These are phyloP conservation scores for Lolium multiflorum DNA, from an alignment of 176 grass and related monocot species.

Conservation along the genomic window DNA sequence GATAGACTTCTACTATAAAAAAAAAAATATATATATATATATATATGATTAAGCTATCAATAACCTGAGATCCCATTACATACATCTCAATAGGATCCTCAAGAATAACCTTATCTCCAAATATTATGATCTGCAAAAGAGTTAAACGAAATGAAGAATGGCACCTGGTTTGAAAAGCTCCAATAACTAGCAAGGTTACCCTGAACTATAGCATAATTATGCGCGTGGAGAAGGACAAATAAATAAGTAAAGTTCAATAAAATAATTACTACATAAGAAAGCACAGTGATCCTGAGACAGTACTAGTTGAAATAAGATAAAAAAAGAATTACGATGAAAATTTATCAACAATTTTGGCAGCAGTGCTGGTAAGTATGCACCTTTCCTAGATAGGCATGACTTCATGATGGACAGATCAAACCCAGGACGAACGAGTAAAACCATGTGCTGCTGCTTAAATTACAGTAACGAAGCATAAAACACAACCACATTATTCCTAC, in stretches of 20 bases:
- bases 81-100: conserved; percentile 95
- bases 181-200: conserved; percentile 22
- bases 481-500: conserved; percentile 10
- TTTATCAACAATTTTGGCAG: background rate
- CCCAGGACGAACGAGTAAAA: conserved; percentile 21
- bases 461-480: conserved; percentile 20
- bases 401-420: background rate
- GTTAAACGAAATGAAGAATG: conserved; percentile 36
- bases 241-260: conserved; percentile 27
- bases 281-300: background rate
- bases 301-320: background rate
- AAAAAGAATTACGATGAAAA: background rate
- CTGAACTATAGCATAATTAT: conserved; percentile 17
- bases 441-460: conserved; percentile 38
- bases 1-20: conserved; percentile 45
- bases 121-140: conserved; percentile 86
- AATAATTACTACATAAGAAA: conserved; percentile 11
- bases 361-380: background rate
- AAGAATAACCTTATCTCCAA: conserved; percentile 95
- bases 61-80: conserved; percentile 71
- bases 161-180: conserved; percentile 30
- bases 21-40: no score
- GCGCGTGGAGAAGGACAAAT: conserved; percentile 12
- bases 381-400: background rate
- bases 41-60: conserved; percentile 48